Evolutionary conservation across 768 basidiomycete species (phyloP), one percentile per base, ranked within the genome.

Genomic region (Cyathus striatus): DNA sequence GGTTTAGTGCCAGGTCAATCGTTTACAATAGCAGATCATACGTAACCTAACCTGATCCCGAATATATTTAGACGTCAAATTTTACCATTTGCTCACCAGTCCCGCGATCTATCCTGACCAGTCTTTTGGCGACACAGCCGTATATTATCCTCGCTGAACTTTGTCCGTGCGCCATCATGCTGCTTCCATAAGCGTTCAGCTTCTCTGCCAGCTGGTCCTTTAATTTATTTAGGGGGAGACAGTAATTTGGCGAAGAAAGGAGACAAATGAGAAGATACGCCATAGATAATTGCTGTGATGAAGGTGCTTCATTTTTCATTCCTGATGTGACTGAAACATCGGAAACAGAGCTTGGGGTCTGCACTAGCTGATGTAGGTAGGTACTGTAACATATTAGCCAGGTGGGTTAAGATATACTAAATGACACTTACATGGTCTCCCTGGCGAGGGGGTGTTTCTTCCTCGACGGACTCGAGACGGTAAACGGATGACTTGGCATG

Each of bases 61-160:
- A n/a, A n/a, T n/a, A 38, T 21, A 26, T 23, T 56, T 48, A 81
- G 35, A 76, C 52, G 57, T 87, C 81, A 57, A 89, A 90, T 48
- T 75, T 76, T 20, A 90, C 85, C 5, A 80, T 68, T 56, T 90
- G 87, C 56, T 86, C 86, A 24, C 86, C 74, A 4, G 79, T 75
- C 16, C 84, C 78, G 33, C 88, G 69, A 40, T 90, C 87, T 49
- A 90, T 87, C 61, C 78, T 84, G 46, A 90, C 57, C 40, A 90
- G 62, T 47, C 84, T 70, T 63, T 90, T 90, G 13, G 84, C 88
- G n/a, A 90, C 84, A 54, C 87, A 88, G 2, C 71, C 79, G 53
- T 87, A 90, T 10, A 90, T 58, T 13, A 85, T 76, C 32, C 83
- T 68, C 6, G 78, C 82, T 9, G 78, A 66, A 26, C 75, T 72